phyloP scores from a whole-genome alignment of 2,329 filamentous ascomycete species.

The Bipolaris oryzae region DNA sequence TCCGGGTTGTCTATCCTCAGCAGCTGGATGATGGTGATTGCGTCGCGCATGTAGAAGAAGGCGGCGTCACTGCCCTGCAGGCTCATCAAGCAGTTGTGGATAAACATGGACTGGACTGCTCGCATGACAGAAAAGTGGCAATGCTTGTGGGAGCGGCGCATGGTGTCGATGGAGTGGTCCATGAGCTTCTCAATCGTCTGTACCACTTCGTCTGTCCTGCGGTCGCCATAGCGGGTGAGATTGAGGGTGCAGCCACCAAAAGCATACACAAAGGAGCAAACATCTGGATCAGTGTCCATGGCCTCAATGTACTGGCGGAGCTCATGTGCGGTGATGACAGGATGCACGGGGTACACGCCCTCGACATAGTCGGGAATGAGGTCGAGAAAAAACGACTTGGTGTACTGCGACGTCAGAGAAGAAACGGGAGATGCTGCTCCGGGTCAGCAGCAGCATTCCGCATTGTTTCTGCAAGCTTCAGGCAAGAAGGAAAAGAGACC shows the following conservation, averaged over 20 bases:
- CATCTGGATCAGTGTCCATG: conserved; percentile 50
- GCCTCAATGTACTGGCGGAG: conserved; percentile 41
- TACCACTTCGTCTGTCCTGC: conserved; percentile 40
- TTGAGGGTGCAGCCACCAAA: conserved; percentile 56
- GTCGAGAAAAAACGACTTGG: conserved; percentile 49
- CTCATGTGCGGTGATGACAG: conserved; percentile 53
- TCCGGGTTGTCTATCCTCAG: conserved; percentile 52
- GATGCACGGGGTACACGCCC: conserved; percentile 56
- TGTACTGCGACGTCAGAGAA: conserved; percentile 25
- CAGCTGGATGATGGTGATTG: conserved; percentile 49
- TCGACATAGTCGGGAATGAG: conserved; percentile 54
- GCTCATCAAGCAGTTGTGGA: conserved; percentile 60
- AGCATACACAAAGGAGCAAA: conserved; percentile 53
- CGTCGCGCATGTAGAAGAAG: conserved; percentile 59
- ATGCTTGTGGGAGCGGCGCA: conserved; percentile 48
- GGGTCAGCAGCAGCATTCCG: conserved; percentile 13
- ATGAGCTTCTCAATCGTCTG: conserved; percentile 43
- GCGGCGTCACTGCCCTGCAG: conserved; percentile 57
- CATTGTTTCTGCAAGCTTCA: background rate
- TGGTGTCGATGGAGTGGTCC: conserved; percentile 46
- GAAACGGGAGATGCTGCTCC: conserved; percentile 25
- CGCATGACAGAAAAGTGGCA: conserved; percentile 53
- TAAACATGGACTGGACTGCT: conserved; percentile 59
- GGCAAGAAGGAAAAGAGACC: conserved; percentile 4
- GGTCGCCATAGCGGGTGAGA: conserved; percentile 46